Evolutionary conservation across 2,329 filamentous ascomycete genomes (phyloP).

Genomic region (Rutstroemia sp.): DNA sequence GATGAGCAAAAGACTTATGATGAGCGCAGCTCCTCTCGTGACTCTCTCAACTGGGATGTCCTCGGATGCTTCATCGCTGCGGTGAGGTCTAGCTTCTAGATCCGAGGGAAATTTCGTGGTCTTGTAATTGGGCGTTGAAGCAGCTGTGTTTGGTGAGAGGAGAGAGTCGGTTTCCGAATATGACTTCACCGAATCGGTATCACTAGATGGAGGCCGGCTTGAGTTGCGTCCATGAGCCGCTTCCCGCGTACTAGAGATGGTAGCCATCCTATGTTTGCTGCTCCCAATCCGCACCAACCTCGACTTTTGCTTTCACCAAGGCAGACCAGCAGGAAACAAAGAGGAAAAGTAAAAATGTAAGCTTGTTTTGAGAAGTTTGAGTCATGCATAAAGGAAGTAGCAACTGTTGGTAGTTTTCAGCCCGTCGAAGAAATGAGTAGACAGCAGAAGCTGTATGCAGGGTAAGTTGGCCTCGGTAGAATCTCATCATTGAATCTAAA

Average conservation of each 20-base stretch:
- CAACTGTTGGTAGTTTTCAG: background rate
- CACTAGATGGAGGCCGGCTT: background rate
- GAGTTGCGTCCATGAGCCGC: background rate
- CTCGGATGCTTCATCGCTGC: background rate
- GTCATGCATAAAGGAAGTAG: too few relatives aligned
- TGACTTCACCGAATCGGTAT: background rate
- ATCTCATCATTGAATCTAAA: conserved; percentile 1
- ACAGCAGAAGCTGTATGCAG: background rate
- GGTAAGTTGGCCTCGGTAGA: background rate
- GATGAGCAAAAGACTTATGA: conserved; percentile 20
- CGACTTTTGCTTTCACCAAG: too few relatives aligned
- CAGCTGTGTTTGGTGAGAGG: conserved; percentile 2
- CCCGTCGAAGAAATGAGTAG: background rate
- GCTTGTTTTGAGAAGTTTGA: too few relatives aligned
- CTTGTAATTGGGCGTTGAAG: conserved; percentile 10
- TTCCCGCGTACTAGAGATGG: background rate
- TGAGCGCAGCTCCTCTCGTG: conserved; percentile 3
- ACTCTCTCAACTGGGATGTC: background rate
- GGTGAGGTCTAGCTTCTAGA: conserved; percentile 1
- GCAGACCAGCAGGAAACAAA: too few relatives aligned
- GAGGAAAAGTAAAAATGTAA: too few relatives aligned
- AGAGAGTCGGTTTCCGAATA: conserved; percentile 6
- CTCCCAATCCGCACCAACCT: too few relatives aligned
- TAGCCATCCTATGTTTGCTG: too few relatives aligned
- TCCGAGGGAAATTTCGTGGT: background rate